Conservation (phyloP, 805 yeast species). For the Henningerozyma blattae region DNA sequence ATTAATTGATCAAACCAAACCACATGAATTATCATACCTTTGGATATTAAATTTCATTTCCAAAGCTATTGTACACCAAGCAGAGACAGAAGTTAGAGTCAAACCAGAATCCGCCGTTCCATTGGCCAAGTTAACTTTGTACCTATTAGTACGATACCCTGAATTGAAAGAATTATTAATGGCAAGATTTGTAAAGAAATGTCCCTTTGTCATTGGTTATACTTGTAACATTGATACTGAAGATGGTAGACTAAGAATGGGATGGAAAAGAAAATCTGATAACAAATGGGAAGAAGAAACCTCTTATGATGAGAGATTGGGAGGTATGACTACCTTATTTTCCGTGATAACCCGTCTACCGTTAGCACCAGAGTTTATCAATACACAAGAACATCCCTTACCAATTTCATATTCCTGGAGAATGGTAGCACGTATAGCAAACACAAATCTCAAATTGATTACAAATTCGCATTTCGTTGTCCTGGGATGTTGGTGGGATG, state of each 20-base stretch:
- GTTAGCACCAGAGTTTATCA: slow-evolving; percentile 21
- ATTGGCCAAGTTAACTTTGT: slow-evolving; percentile 51
- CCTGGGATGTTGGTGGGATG: slow-evolving; percentile 87
- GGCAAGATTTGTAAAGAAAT: slow-evolving; percentile 83
- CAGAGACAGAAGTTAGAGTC: slow-evolving; percentile 83
- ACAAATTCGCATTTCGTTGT: slow-evolving; percentile 61
- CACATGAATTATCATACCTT: slow-evolving; percentile 39
- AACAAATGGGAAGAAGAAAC: slow-evolving; percentile 42
- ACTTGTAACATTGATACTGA: slow-evolving; percentile 66
- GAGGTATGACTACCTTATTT: slow-evolving; percentile 78
- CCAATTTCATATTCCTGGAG: slow-evolving; percentile 54
- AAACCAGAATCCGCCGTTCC: slow-evolving; percentile 71
- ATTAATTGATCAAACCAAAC: slow-evolving; percentile 37
- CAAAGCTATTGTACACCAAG: slow-evolving; percentile 78
- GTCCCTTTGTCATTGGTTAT: slow-evolving; percentile 81
- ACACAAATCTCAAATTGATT: slow-evolving; percentile 38
- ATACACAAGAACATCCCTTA: slow-evolving; percentile 34
- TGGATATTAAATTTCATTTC: slow-evolving; percentile 79
- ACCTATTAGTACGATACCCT: slow-evolving; percentile 37
- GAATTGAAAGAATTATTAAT: slow-evolving; percentile 31
- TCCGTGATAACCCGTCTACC: slow-evolving; percentile 53
- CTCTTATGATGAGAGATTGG: slow-evolving; percentile 72
- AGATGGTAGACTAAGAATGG: slow-evolving; percentile 76
- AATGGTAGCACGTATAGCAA: slow-evolving; percentile 59
- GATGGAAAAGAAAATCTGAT: slow-evolving; percentile 52